Base-by-base conservation (phyloP, 2,329 filamentous ascomycete genomes). In the Diaporthe helianthi region DNA sequence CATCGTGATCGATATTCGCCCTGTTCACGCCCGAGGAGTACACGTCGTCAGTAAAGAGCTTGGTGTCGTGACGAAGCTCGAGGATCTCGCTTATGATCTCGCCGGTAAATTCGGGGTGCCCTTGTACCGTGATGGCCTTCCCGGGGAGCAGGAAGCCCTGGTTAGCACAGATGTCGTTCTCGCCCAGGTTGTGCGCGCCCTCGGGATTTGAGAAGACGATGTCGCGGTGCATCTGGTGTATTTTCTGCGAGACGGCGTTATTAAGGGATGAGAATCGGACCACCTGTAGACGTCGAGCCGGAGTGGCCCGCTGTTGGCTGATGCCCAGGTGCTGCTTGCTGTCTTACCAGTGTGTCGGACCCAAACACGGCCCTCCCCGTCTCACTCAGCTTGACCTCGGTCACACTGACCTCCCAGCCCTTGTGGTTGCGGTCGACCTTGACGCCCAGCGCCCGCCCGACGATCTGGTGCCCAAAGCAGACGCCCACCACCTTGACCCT, bases 191-290 rank as follows among this genome's bases (percentile, higher is more conserved):
- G 68, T 90, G 83, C 2, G 90, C 86, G 66, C 85, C 87, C 7
- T 83, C 76, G 0, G 93, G 93, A 67, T 89, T 88, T 26, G 84
- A 80, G 73, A 85, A 86, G 6, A 95, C 91, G 46, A 91, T 87
- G 77, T 98, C 93, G 72, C 89, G 88, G 79, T 97, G 93, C 92
- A 97, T 95, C 79, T 97, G 93, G 78, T 94, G 91, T 71, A 97
- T 87, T 26, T 15, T 24, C 19, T 65, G 41, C 31, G 3, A 22
- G 0, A 10, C 36, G n/a, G 10, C 4, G 63, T 69, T 10, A 67
- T 64, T 44, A n/a, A n/a, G n/a, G 61, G 58, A 31, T 33, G 29
- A 41, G 22, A 44, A 58, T 9, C 10, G 13, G 8, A 17, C 31
- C 10, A 38, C n/a, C n/a, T n/a, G n/a, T n/a, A n/a, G n/a, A n/a